These are phyloP conservation scores for Neurospora cerealis DNA, from an alignment of 495 filamentous ascomycete species.

Conservation along the genomic window DNA sequence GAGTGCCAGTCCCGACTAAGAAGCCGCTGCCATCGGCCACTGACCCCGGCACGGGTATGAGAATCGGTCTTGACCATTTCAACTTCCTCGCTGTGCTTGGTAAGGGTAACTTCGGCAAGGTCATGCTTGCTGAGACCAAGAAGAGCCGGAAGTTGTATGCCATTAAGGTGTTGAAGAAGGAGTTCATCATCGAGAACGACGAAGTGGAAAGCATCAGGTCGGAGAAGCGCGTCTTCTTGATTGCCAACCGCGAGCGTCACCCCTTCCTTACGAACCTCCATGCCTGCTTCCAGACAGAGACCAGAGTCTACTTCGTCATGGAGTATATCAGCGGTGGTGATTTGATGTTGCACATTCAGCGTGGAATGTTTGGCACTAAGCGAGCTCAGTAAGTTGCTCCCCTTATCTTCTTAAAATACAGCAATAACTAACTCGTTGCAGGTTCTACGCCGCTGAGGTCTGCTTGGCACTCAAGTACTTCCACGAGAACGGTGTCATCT, in stretches of 20 bases:
- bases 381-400: constrained; percentile 56
- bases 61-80: constrained; percentile 96
- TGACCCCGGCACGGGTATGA: constrained; percentile 55
- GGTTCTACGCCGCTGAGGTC: constrained; percentile 94
- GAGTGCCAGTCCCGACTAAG: constrained; percentile 29
- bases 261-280: constrained; percentile 93
- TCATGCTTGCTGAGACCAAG: constrained; percentile 99
- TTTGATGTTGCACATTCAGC: constrained; percentile 97
- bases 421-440: background rate
- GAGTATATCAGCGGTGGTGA: constrained; percentile 99
- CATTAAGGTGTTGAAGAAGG: constrained; percentile 99
- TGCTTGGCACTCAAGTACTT: constrained; percentile 98
- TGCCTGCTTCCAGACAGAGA: constrained; percentile 99
- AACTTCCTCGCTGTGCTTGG: constrained; percentile 98
- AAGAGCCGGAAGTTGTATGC: constrained; percentile 83
- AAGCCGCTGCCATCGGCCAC: constrained; percentile 48
- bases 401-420: background rate
- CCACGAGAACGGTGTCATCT: constrained; percentile 98
- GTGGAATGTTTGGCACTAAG: constrained; percentile 90
- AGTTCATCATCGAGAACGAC: constrained; percentile 99
- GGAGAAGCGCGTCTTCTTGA: constrained; percentile 92
- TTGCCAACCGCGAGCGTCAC: constrained; percentile 96
- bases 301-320: constrained; percentile 98
- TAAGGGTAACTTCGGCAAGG: constrained; percentile 99
- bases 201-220: constrained; percentile 99